Evolutionary conservation across 257 asterid genomes (phyloP).

Genomic region (Linderniella brevidens): DNA sequence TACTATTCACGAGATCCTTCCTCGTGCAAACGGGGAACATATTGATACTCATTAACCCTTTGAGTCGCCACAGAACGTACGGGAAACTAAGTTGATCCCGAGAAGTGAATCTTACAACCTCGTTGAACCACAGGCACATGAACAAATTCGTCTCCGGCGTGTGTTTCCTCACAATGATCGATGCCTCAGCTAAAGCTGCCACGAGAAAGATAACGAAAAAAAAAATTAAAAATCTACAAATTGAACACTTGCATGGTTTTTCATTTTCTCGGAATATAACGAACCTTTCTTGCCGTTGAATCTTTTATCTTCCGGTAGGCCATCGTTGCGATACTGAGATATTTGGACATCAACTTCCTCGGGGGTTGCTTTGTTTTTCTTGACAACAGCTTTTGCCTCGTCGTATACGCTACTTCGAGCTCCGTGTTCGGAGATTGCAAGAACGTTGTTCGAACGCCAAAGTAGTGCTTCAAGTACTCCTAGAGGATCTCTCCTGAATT

Average conservation of each 20-base stretch:
- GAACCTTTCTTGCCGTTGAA: conserved; percentile 92
- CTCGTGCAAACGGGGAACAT: conserved; percentile 92
- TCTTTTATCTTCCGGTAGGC: conserved; percentile 88
- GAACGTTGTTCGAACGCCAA: conserved; percentile 65
- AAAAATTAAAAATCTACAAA: background rate
- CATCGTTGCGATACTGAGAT: conserved; percentile 67
- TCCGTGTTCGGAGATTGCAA: conserved; percentile 99
- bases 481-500: conserved; percentile 86
- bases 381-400: conserved; percentile 95
- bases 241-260: background rate
- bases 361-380: conserved; percentile 87
- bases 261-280: background rate
- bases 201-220: background rate
- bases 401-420: conserved; percentile 97
- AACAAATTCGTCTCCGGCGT: conserved; percentile 47
- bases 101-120: conserved; percentile 93
- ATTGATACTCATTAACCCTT: conserved; percentile 39
- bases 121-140: conserved; percentile 92
- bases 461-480: conserved; percentile 85
- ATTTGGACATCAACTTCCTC: conserved; percentile 86
- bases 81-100: conserved; percentile 97
- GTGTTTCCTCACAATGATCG: conserved; percentile 92
- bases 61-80: conserved; percentile 76
- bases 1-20: conserved; percentile 93
- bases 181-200: conserved; percentile 97